phyloP scores from a whole-genome alignment of 1,284 basidiomycete genomes.

The Trichosporon faecale region DNA sequence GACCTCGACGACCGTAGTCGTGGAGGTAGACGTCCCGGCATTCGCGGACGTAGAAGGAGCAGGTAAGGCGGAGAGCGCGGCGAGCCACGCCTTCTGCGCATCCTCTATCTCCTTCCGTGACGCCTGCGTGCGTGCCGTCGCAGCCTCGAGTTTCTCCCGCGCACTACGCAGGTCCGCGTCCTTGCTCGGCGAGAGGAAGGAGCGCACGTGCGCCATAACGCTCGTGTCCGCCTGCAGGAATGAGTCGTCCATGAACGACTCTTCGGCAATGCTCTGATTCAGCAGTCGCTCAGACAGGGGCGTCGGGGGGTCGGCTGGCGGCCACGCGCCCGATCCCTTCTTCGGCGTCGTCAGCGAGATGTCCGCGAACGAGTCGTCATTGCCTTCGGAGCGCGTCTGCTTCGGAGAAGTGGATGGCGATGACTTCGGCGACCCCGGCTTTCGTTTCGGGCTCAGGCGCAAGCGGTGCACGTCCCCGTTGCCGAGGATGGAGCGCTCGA shows the following conservation, averaged over 20 bases:
- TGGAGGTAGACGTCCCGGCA: background rate
- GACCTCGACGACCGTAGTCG: background rate
- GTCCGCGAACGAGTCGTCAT: background rate
- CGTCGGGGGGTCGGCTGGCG: background rate
- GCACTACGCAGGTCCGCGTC: constrained; percentile 13
- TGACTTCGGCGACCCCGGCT: background rate
- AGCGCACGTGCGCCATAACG: constrained; percentile 3
- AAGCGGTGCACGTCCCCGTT: background rate
- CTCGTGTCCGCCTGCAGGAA: background rate
- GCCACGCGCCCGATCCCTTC: background rate
- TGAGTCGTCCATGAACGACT: background rate
- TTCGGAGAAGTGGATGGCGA: background rate
- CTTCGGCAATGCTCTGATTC: background rate
- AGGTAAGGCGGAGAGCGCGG: constrained; percentile 13
- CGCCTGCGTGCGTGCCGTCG: constrained; percentile 8
- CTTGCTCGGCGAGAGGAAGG: background rate
- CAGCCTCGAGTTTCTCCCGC: constrained; percentile 18
- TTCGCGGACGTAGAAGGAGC: background rate
- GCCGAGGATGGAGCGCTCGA: constrained; percentile 7
- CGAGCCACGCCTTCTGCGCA: constrained; percentile 20
- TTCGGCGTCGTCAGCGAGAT: background rate
- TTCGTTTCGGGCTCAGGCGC: background rate
- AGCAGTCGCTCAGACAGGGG: background rate
- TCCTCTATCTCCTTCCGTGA: constrained; percentile 11
- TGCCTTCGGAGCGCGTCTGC: too few relatives aligned